Evolutionary conservation across 139 green algal genomes (phyloP), one percentile per base, ranked within the genome.

Genomic region (Chlamydomonas sp.): DNA sequence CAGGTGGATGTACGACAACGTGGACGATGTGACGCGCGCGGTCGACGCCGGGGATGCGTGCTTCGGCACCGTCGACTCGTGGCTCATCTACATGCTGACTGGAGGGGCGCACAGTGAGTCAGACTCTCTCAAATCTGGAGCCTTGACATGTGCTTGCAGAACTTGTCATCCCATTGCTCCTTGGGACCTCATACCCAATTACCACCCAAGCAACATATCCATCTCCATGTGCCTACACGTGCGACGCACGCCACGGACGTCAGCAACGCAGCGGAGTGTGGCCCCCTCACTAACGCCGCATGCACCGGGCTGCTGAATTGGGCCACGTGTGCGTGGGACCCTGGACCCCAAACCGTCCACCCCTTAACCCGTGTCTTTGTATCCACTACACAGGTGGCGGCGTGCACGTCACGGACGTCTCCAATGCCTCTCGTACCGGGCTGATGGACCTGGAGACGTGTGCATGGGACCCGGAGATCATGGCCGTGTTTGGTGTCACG

Each of bases 21-120:
- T 38, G 5, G 59, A 38, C 20, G 59, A 13, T 20, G 16, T 64
- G 10, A 64, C 30, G 16, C 22, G 34, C 24, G 76, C 79, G 57
- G 79, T 87, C 3, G 73, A 67, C 20, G 13, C 24, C 16, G 80
- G 69, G n/a, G 72, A 83, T 29, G 80, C 80, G 5, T 57, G 58
- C 35, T 79, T 97, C 73, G 95, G 95, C 38, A 99, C 95, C 31
- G 80, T 99, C 2, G 95, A 99, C 84, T 87, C 77, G 6, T 99
- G 95, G 95, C 82, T 99, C 34, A 88, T 99, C 47, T 98, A 90
- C 71, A 85, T 92, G 47, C 76, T 99, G 22, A 98, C 93, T 10
- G 89, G 89, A 24, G 89, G 84, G 3, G 79, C 54, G 30, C 24
- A 26, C 54, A 10, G 34, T 36, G 54, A n/a, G n/a, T n/a, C n/a